Percentiles rank a stretch among this genome's conserved stretches.
Evolutionary conservation across 768 basidiomycete genomes (phyloP).

Genomic region (Boletus tylopilopsis): DNA sequence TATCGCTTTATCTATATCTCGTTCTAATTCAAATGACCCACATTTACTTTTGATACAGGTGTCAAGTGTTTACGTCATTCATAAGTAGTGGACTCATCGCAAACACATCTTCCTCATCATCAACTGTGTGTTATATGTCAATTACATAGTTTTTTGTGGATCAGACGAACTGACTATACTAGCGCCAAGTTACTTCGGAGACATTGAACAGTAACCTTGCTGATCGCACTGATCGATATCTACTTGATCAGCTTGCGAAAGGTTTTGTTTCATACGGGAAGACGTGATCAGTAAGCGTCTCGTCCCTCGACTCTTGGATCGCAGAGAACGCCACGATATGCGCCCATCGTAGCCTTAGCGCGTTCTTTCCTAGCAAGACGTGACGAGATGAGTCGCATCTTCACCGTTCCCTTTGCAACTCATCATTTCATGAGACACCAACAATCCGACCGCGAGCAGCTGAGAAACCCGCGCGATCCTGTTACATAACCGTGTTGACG

Average conservation of each 20-base stretch:
- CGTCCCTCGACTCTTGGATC: constrained; percentile 4
- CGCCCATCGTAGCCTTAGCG: background rate
- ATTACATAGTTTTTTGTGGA: background rate
- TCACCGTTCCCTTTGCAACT: background rate
- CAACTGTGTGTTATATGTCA: background rate
- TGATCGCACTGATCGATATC: constrained; percentile 1
- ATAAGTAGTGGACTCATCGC: constrained; percentile 1
- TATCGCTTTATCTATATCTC: background rate
- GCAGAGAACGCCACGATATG: constrained; percentile 7
- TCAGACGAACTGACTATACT: background rate
- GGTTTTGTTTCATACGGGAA: background rate
- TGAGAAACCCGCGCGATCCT: too few relatives aligned
- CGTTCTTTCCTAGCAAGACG: constrained; percentile 6
- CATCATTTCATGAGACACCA: constrained; percentile 11
- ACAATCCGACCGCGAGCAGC: too few relatives aligned
- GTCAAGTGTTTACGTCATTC: background rate
- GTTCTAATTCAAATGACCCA: too few relatives aligned
- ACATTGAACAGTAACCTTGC: background rate
- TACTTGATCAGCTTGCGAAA: background rate
- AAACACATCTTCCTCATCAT: constrained; percentile 1
- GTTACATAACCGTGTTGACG: too few relatives aligned
- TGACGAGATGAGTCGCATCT: background rate
- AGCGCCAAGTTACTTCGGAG: constrained; percentile 6
- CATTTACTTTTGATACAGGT: too few relatives aligned
- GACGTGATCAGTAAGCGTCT: constrained; percentile 1